These are phyloP conservation scores for Scytalidium lignicola DNA, from an alignment of 2,329 filamentous ascomycete genomes.

Conservation along the genomic window DNA sequence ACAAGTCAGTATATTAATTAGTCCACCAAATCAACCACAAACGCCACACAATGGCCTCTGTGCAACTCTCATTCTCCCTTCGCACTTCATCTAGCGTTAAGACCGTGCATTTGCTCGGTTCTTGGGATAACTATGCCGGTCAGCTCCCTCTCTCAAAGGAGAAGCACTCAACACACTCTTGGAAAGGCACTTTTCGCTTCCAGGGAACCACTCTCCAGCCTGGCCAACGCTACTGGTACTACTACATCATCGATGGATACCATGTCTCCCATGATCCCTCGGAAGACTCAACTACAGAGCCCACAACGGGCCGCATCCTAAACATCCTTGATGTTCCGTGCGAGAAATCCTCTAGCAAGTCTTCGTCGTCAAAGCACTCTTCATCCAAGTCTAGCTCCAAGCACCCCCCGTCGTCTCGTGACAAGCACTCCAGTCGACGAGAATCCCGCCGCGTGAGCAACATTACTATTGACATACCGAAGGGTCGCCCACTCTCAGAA, in stretches of 20 bases:
- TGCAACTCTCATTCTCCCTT: slow-evolving; percentile 93
- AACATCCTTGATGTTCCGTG: slow-evolving; percentile 91
- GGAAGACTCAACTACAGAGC: slow-evolving; percentile 83
- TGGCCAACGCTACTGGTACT: slow-evolving; percentile 98
- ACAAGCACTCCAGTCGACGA: slow-evolving; percentile 25
- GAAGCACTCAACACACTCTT: slow-evolving; percentile 75
- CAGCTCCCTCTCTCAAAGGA: slow-evolving; percentile 94
- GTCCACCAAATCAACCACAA: slow-evolving; percentile 28
- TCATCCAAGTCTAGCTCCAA: slow-evolving; percentile 32
- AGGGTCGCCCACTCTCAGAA: slow-evolving; percentile 81
- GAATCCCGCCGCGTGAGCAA: slow-evolving; percentile 33
- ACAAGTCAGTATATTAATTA: slow-evolving; percentile 25
- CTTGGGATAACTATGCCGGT: slow-evolving; percentile 91
- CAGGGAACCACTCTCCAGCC: slow-evolving; percentile 79
- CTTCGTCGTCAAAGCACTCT: slow-evolving; percentile 28
- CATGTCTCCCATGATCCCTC: slow-evolving; percentile 95
- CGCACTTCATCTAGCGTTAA: slow-evolving; percentile 95
- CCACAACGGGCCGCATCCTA: slow-evolving; percentile 91
- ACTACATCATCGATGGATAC: slow-evolving; percentile 99
- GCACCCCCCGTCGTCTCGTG: slow-evolving; percentile 38
- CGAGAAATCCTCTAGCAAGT: slow-evolving; percentile 43
- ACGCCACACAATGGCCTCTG: slow-evolving; percentile 67
- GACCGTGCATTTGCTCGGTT: slow-evolving; percentile 94
- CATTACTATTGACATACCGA: slow-evolving; percentile 66
- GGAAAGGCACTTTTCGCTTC: slow-evolving; percentile 97